Percentiles rank a stretch among this genome's conserved stretches.
Evolutionary conservation across 1,139 yeast genomes (phyloP).

Genomic region (Sugiyamaella sp.): DNA sequence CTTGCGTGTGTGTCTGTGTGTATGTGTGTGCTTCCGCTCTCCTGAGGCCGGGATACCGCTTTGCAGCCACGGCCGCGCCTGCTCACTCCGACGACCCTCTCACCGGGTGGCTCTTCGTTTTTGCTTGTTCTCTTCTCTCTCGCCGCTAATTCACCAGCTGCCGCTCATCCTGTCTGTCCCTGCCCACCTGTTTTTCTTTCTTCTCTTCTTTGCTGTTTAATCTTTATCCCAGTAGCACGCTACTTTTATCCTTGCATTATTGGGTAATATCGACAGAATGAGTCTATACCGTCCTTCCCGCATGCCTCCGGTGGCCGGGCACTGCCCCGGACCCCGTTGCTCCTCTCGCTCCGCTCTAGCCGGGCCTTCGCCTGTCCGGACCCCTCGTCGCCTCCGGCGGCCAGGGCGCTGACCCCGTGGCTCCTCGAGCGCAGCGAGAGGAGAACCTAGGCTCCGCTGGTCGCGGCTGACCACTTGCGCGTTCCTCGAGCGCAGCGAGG

Average conservation of each 20-base stretch:
- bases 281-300: background rate
- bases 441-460: too few relatives aligned
- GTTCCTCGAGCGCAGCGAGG: too few relatives aligned
- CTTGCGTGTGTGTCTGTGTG: background rate
- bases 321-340: background rate
- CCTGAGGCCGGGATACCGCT: too few relatives aligned
- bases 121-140: background rate
- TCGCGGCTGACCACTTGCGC: too few relatives aligned
- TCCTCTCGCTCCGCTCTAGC: background rate
- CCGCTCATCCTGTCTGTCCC: background rate
- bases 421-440: too few relatives aligned
- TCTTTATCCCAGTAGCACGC: background rate
- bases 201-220: background rate
- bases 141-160: too few relatives aligned
- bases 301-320: slow-evolving; percentile 1
- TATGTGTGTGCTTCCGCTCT: too few relatives aligned
- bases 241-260: background rate
- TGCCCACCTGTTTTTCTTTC: background rate
- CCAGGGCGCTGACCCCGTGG: too few relatives aligned
- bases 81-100: background rate
- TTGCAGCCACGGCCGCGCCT: too few relatives aligned
- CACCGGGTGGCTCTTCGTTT: background rate
- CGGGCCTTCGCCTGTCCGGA: background rate
- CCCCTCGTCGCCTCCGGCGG: too few relatives aligned
- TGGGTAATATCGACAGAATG: background rate